A percentile compares a stretch with the other conserved stretches of the same genome.
phyloP scores from a whole-genome alignment of 371 early-diverging fungal species.

The Parasitella parasitica region DNA sequence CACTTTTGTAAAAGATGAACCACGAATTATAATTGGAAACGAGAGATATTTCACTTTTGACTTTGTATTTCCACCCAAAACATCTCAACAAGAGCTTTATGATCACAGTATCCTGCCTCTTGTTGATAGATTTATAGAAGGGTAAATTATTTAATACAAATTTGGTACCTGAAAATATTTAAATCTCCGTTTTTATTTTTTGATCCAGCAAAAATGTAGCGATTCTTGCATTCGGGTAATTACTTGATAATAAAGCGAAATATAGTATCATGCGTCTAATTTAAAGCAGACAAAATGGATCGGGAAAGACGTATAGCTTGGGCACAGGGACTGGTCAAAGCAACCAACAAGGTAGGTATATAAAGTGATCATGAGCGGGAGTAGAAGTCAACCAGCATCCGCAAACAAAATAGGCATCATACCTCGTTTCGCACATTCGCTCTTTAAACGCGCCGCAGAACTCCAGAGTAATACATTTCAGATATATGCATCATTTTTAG shows the following conservation, averaged over 20 bases:
- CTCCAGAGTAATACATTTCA: slow-evolving; percentile 44
- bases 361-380: no score
- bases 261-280: neutral
- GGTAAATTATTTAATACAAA: slow-evolving; percentile 49
- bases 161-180: slow-evolving; percentile 38
- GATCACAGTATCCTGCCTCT: slow-evolving; percentile 63
- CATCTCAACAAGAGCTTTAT: slow-evolving; percentile 69
- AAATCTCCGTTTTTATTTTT: slow-evolving; percentile 1
- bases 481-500: slow-evolving; percentile 73
- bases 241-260: neutral
- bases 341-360: neutral
- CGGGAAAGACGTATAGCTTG: slow-evolving; percentile 98
- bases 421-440: slow-evolving; percentile 68
- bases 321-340: slow-evolving; percentile 59
- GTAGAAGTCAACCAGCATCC: no score
- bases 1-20: slow-evolving; percentile 47
- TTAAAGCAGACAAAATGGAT: slow-evolving; percentile 33
- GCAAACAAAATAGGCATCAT: slow-evolving; percentile 67
- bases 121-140: slow-evolving; percentile 76
- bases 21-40: slow-evolving; percentile 44
- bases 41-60: slow-evolving; percentile 77
- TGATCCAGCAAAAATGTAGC: slow-evolving; percentile 69
- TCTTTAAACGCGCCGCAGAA: slow-evolving; percentile 47
- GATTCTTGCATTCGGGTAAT: slow-evolving; percentile 91
- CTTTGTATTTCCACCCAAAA: slow-evolving; percentile 66